Base-by-base conservation (phyloP, 352 stramenopile species). In the Saprolegnia diclina region DNA sequence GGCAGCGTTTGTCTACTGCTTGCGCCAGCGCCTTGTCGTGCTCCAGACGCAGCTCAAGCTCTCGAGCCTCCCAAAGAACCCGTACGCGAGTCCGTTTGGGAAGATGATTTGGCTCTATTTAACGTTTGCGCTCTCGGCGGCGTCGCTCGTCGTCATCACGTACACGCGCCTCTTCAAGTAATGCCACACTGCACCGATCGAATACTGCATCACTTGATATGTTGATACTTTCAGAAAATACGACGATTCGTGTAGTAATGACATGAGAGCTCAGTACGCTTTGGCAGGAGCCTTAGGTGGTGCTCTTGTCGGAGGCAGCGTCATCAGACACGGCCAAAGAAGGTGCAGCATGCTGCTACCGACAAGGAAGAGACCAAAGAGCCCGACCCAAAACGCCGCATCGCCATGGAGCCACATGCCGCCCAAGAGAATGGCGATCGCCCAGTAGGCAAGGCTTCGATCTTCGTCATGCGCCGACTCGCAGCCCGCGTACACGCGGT, bases 31-130 rank as follows among this genome's bases (percentile, higher is more conserved):
- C 10, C 75, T 94, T 26, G 76, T n/a, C 6, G 4, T 42, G 19
- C 53, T 64, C 42, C 26, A 64, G 24, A 40, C 6, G 14, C 44
- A 71, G 21, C 26, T 68, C 14, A 73, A 73, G 44, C 67, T 73
- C 19, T 52, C 45, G 38, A 42, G 56, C 18, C 56, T 75, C 71
- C 71, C 73, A 9, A 69, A 64, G 57, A 94, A 94, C 71, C 84
- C 76, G 24, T 94, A 89, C 59, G 84, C 80, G 24, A 94, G 86
- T 68, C 83, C 86, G 14, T 94, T 94, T 48, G 66, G 74, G 32
- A 77, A 82, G 69, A 59, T 77, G 42, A 73, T 46, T 38, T 94
- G 86, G 86, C 76, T 92, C 50, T 89, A 88, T 71, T 21, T 90
- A 59, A 86, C 84, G 64, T 67, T 92, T 10, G 70, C 40, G 56